Percentiles rank a stretch among this genome's conserved stretches.
Conservation (phyloP, 257 asterid genomes). For the Nicotiana undulata region DNA sequence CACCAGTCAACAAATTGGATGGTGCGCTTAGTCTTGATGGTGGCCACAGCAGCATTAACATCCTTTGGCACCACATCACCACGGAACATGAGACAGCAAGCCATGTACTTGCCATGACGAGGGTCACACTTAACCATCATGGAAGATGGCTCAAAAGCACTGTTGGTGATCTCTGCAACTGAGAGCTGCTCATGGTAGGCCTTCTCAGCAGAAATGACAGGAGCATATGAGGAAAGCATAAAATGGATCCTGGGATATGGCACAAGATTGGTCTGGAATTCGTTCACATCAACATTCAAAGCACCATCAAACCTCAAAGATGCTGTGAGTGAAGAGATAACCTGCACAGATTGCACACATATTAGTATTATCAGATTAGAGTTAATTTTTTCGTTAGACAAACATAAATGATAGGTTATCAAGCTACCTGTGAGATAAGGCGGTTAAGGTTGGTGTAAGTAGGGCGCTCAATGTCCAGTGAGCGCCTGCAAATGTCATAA, state of each 20-base stretch:
- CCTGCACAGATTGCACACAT: background rate
- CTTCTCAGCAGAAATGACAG: slow-evolving; percentile 13
- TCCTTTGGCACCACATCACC: slow-evolving; percentile 18
- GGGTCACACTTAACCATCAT: slow-evolving; percentile 19
- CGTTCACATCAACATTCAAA: slow-evolving; percentile 15
- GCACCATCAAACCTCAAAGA: slow-evolving; percentile 14
- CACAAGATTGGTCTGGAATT: slow-evolving; percentile 11
- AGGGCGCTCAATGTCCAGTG: slow-evolving; percentile 19
- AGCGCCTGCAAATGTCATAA: slow-evolving; percentile 16
- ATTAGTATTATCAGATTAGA: background rate
- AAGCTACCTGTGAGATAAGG: slow-evolving; percentile 15
- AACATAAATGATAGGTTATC: too few species aligned
- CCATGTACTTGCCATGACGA: slow-evolving; percentile 16
- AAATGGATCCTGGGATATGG: slow-evolving; percentile 13
- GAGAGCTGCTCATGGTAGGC: slow-evolving; percentile 10
- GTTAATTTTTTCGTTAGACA: too few species aligned
- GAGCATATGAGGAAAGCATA: slow-evolving; percentile 12
- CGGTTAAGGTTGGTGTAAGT: slow-evolving; percentile 19
- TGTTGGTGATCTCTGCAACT: slow-evolving; percentile 12
- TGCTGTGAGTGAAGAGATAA: slow-evolving; percentile 13
- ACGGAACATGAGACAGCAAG: slow-evolving; percentile 12
- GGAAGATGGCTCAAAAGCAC: slow-evolving; percentile 15
- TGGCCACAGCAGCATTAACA: slow-evolving; percentile 12
- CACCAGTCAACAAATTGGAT: slow-evolving; percentile 13
- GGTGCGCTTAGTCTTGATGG: slow-evolving; percentile 13